phyloP scores from a whole-genome alignment of 192 early-diverging fungal genomes.

The Coemansia sp. region DNA sequence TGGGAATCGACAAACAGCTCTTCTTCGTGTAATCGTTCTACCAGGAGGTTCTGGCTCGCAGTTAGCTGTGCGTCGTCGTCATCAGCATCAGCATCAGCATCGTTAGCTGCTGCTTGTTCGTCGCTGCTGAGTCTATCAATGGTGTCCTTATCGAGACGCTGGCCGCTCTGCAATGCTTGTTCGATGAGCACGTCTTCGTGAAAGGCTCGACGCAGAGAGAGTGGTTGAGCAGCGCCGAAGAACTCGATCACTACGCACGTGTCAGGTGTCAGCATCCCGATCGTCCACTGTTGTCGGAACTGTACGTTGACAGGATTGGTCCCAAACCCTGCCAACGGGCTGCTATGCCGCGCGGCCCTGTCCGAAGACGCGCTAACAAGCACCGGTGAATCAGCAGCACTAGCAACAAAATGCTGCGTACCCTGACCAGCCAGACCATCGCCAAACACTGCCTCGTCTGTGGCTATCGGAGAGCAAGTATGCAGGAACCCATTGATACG shows the following conservation, averaged over 20 bases:
- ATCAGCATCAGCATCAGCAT: neutral
- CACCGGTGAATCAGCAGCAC: conserved; percentile 3
- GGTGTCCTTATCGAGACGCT: neutral
- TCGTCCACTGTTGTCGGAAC: conserved; percentile 43
- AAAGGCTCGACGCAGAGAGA: conserved; percentile 39
- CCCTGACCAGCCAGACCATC: neutral
- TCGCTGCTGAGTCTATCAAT: neutral
- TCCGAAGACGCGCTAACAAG: conserved; percentile 20
- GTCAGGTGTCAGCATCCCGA: conserved; percentile 31
- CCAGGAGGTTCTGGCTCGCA: conserved; percentile 36
- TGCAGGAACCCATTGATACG: conserved; percentile 28
- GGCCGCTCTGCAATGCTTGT: conserved; percentile 15
- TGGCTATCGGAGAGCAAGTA: neutral
- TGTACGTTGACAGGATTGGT: conserved; percentile 39
- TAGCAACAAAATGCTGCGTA: neutral
- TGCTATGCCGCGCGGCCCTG: conserved; percentile 19
- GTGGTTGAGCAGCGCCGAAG: conserved; percentile 36
- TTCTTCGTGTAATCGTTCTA: conserved; percentile 56
- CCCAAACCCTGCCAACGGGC: conserved; percentile 37
- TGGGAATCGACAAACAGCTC: conserved; percentile 65
- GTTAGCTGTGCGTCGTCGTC: conserved; percentile 7
- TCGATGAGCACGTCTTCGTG: conserved; percentile 53
- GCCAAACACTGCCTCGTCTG: neutral
- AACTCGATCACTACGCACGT: conserved; percentile 42
- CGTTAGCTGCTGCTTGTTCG: neutral